Evolutionary conservation across 2,329 filamentous ascomycete genomes (phyloP), one percentile per base, ranked within the genome.

Genomic region (Paradendryphiella salina): DNA sequence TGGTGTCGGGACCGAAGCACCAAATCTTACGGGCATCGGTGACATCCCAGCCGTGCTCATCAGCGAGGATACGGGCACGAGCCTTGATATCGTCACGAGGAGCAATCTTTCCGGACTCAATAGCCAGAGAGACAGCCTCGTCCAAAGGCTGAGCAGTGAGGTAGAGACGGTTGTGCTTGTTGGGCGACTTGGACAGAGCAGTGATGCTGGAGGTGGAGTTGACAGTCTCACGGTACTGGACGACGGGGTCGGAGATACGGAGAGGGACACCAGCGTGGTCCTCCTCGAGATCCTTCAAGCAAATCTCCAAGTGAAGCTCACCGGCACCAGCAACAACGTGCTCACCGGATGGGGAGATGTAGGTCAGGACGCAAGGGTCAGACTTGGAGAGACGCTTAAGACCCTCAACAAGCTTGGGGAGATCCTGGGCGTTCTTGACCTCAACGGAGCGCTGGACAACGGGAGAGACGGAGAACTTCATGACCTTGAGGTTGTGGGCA

Each of bases 121-220:
- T 99, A 73, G 88, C 89, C 73, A 85, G 85, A 69, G 89, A 83
- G 56, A 99, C 87, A 69, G 97, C 94, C 85, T 99, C 94, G 37
- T 85, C 85, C 49, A 99, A 83, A 69, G 94, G 94, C 80, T 91
- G 81, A 63, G 94, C 94, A 78, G 84, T 85, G 80, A 99, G 87
- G 84, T 97, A 99, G 57, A 99, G 85, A 91, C 94, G 93, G 86
- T 99, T 99, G 89, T 99, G 94, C 90, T 99, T 99, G 89, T 99
- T 99, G 82, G 94, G 94, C 40, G 94, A 99, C 85, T 99, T 99
- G 79, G 94, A 97, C 73, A 99, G 84, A 67, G 94, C 94, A 73
- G 90, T 95, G 73, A 97, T 97, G 85, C 86, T 90, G 48, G 94
- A 97, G 75, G 85, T 86, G 72, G 63, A 83, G 67, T 79, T 78